A percentile compares a stretch with the other conserved stretches of the same genome.
Evolutionary conservation across 805 yeast species (phyloP).

Genomic region (Starmerella geochares): DNA sequence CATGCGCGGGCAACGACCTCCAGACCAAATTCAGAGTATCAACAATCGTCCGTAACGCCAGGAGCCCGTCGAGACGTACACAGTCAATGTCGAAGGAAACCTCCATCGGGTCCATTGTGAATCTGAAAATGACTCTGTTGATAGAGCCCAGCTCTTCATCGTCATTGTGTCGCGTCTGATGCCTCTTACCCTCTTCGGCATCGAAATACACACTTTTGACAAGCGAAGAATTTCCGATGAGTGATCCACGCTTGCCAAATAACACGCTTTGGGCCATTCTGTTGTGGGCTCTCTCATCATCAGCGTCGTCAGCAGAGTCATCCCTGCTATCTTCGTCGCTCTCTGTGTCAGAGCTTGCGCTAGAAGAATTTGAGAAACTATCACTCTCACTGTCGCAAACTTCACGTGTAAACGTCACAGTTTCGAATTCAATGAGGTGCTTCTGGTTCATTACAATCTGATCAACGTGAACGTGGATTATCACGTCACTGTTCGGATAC

Average conservation of each 20-base stretch:
- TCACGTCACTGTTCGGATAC: not conserved
- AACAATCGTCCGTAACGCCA: constrained; percentile 8
- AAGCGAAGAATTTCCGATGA: not conserved
- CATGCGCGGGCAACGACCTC: not conserved
- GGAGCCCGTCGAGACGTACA: constrained; percentile 11
- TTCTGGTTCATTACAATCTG: constrained; percentile 11
- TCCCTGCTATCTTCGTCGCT: not conserved
- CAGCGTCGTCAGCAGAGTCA: not conserved
- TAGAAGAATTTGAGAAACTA: not conserved
- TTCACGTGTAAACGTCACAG: constrained; percentile 3
- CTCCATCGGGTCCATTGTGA: constrained; percentile 7
- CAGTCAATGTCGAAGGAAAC: constrained; percentile 7
- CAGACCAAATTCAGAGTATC: not conserved
- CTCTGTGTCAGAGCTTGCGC: not conserved
- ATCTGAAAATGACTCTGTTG: constrained; percentile 10
- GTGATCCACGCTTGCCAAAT: not conserved
- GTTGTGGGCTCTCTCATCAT: not conserved
- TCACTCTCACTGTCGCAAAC: not conserved
- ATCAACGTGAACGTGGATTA: constrained; percentile 5
- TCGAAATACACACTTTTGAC: constrained; percentile 18
- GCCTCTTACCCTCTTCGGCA: constrained; percentile 1
- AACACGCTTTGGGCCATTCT: not conserved
- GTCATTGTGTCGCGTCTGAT: not conserved
- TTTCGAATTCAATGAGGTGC: constrained; percentile 14
- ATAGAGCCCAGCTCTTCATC: constrained; percentile 10